Evolutionary conservation across 805 yeast genomes (phyloP), one percentile per base, ranked within the genome.

Genomic region (Candida railenensis): DNA sequence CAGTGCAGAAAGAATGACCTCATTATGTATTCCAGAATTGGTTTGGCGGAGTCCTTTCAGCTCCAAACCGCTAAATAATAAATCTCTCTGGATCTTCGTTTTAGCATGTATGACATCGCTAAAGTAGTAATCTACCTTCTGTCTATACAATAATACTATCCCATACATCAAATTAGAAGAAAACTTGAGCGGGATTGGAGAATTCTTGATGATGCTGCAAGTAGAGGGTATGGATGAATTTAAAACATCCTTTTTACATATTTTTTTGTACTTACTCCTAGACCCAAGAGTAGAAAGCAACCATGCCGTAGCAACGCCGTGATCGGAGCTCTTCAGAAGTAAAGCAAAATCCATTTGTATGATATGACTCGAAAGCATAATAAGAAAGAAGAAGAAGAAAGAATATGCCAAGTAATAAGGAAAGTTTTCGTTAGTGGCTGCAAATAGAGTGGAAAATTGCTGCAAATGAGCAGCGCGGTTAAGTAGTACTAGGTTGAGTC

Each of bases 131-230:
- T 71, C 73, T 0, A 77, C 70, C 55, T 82, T 78, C 22, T 76
- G 74, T 47, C 69, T 76, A 55, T 76, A 78, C 22, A 74, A 65
- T 39, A 81, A 50, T 1, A 79, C 63, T 1, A 77, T 62, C 0
- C 85, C 85, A 52, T 74, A 69, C 46, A 81, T 55, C 8, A 81
- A 57, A 42, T 61, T 71, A 0, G 82, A 74, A 0, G 68, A 58
- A 15, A 69, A 60, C 37, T 81, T 57, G 34, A 69, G 49, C 3
- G 42, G 48, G 1, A 67, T 52, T 15, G 57, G 28, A 2, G 48
- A 50, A 9, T 48, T 38, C 2, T 53, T 43, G 11, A 71, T 61
- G 4, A 57, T 53, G 3, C 53, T 48, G 53, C 83, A 78, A 2
- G 71, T 61, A 2, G 57, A 52, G 1, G 81, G 77, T 19, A 80